phyloP scores from a whole-genome alignment of 2,329 filamentous ascomycete species.

The Lachnum nothofagi region DNA sequence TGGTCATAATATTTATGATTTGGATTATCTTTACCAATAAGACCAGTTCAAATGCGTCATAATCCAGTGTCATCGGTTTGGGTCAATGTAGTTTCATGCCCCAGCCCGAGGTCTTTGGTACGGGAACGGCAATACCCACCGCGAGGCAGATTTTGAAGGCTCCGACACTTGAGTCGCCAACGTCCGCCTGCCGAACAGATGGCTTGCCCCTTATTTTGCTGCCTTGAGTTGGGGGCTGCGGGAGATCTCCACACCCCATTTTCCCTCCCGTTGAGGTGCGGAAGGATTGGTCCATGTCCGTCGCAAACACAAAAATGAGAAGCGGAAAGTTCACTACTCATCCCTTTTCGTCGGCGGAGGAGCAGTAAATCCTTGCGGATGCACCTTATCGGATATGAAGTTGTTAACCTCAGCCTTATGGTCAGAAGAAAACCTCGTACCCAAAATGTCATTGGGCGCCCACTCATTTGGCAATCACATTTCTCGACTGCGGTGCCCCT shows the following conservation, averaged over 20 bases:
- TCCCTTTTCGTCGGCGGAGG: background rate
- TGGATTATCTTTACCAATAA: slow-evolving; percentile 23
- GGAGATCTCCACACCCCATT: background rate
- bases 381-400: slow-evolving; percentile 25
- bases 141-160: slow-evolving; percentile 20
- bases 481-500: slow-evolving; percentile 9
- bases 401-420: slow-evolving; percentile 26
- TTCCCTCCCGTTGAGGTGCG: background rate
- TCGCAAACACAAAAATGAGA: background rate
- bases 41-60: slow-evolving; percentile 15
- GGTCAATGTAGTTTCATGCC: slow-evolving; percentile 11
- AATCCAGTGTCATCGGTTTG: background rate
- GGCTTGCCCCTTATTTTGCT: slow-evolving; percentile 11
- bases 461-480: slow-evolving; percentile 7
- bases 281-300: slow-evolving; percentile 3
- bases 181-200: slow-evolving; percentile 3
- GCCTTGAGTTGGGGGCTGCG: slow-evolving; percentile 6
- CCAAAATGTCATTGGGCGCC: slow-evolving; percentile 19
- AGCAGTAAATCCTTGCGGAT: slow-evolving; percentile 2
- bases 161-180: slow-evolving; percentile 7
- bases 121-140: slow-evolving; percentile 14
- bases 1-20: slow-evolving; percentile 6
- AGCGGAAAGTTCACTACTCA: slow-evolving; percentile 3
- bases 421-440: slow-evolving; percentile 8
- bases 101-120: slow-evolving; percentile 1